A percentile compares a stretch with the other conserved stretches of the same genome.
phyloP scores from a whole-genome alignment of 1,139 yeast genomes.

The Hemisphaericaspora xylofermentans region DNA sequence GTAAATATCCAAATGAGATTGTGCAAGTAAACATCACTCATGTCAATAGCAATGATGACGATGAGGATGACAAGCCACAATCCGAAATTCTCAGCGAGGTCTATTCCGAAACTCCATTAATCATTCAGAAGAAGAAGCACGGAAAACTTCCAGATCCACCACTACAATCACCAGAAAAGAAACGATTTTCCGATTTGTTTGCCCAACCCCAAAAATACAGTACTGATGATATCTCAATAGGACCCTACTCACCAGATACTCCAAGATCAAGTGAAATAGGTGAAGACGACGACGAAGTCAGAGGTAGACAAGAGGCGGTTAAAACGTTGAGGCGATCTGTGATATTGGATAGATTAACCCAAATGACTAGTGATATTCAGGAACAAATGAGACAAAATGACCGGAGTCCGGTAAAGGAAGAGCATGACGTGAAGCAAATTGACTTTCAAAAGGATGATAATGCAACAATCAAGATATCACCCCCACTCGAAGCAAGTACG shows the following conservation, averaged over 20 bases:
- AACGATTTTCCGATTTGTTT: conserved; percentile 8
- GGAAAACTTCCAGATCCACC: conserved; percentile 3
- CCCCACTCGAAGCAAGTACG: background rate
- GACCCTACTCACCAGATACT: conserved; percentile 39
- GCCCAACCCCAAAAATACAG: conserved; percentile 7
- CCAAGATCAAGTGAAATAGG: conserved; percentile 16
- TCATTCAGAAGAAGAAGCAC: conserved; percentile 28
- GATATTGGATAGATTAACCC: conserved; percentile 39
- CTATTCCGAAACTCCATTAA: conserved; percentile 40
- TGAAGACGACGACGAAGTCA: conserved; percentile 1
- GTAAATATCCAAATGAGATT: conserved; percentile 7
- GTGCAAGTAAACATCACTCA: conserved; percentile 1
- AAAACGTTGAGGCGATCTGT: conserved; percentile 34
- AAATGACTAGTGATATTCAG: conserved; percentile 43
- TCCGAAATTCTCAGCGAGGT: conserved; percentile 48
- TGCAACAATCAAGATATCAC: background rate
- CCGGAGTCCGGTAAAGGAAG: conserved; percentile 7
- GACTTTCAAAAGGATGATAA: background rate
- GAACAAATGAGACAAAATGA: conserved; percentile 28
- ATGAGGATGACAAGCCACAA: conserved; percentile 25
- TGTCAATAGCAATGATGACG: conserved; percentile 16
- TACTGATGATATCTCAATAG: conserved; percentile 27
- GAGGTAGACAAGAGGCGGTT: conserved; percentile 4
- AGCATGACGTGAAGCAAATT: too few relatives aligned
- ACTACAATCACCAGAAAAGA: background rate